Evolutionary conservation across 345 rosid species (phyloP).

Genomic region (Brassica carinata): DNA sequence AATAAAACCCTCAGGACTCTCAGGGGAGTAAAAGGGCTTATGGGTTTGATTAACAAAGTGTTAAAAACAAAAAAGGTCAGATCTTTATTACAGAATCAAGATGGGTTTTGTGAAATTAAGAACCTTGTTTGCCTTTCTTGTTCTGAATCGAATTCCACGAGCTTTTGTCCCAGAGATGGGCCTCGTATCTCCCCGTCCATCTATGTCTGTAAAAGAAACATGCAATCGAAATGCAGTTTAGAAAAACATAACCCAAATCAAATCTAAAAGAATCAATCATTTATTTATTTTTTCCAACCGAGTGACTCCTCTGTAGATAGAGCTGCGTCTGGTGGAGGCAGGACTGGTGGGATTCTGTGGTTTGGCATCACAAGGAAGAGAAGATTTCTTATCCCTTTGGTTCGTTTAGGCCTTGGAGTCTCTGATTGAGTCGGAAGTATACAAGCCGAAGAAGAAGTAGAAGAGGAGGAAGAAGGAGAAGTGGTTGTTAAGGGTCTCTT

Average conservation of each 20-base stretch:
- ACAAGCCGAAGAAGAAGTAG: constrained; percentile 46
- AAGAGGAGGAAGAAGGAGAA: constrained; percentile 42
- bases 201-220: constrained; percentile 93
- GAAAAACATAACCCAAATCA: constrained; percentile 5
- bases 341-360: constrained; percentile 35
- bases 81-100: constrained; percentile 3
- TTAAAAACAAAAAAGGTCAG: constrained; percentile 1
- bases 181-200: constrained; percentile 98
- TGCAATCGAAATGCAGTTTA: constrained; percentile 44
- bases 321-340: constrained; percentile 63
- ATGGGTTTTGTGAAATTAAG: background rate
- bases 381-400: constrained; percentile 46
- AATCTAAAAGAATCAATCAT: background rate
- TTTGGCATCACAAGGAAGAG: constrained; percentile 34
- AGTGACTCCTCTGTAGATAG: constrained; percentile 96
- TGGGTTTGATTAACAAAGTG: constrained; percentile 3
- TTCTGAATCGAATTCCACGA: constrained; percentile 88
- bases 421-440: constrained; percentile 17
- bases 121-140: constrained; percentile 98
- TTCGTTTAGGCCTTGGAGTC: constrained; percentile 53
- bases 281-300: constrained; percentile 34
- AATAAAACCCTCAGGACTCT: constrained; percentile 14
- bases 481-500: constrained; percentile 50
- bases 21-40: constrained; percentile 33
- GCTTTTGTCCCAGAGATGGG: constrained; percentile 97